These are phyloP conservation scores for Neurospora africana DNA, from an alignment of 495 filamentous ascomycete genomes.

Conservation along the genomic window DNA sequence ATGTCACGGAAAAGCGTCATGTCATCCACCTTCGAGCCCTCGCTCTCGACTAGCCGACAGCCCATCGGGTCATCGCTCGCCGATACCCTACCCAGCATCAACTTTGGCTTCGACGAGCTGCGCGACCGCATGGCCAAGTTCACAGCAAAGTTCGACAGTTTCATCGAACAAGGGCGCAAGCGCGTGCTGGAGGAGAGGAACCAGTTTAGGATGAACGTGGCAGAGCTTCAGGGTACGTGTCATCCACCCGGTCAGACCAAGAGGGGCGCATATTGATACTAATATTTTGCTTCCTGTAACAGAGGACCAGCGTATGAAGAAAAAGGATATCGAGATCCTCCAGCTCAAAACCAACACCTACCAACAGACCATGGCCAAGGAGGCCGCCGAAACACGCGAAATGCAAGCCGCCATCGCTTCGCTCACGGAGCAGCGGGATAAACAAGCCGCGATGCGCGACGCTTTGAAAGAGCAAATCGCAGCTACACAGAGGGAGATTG, in stretches of 20 bases:
- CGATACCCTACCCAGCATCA: slow-evolving; percentile 77
- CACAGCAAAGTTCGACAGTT: slow-evolving; percentile 81
- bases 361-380: slow-evolving; percentile 71
- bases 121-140: slow-evolving; percentile 93
- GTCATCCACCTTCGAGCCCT: slow-evolving; percentile 65
- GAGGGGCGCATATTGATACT: not conserved
- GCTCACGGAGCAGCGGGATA: slow-evolving; percentile 65
- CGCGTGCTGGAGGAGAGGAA: slow-evolving; percentile 86
- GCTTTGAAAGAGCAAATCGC: slow-evolving; percentile 67
- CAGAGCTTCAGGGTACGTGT: slow-evolving; percentile 71
- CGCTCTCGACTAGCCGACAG: slow-evolving; percentile 64
- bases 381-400: slow-evolving; percentile 76
- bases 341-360: slow-evolving; percentile 66
- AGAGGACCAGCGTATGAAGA: slow-evolving; percentile 88
- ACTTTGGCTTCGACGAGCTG: slow-evolving; percentile 93
- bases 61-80: slow-evolving; percentile 46
- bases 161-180: slow-evolving; percentile 84
- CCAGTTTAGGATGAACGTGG: slow-evolving; percentile 80
- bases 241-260: not conserved
- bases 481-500: slow-evolving; percentile 59
- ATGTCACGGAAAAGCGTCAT: slow-evolving; percentile 30
- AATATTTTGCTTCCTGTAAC: slow-evolving; percentile 2
- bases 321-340: slow-evolving; percentile 76
- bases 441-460: slow-evolving; percentile 61
- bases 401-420: slow-evolving; percentile 72